Evolutionary conservation across 2,329 filamentous ascomycete genomes (phyloP).

Genomic region (Plenodomus biglobosus): DNA sequence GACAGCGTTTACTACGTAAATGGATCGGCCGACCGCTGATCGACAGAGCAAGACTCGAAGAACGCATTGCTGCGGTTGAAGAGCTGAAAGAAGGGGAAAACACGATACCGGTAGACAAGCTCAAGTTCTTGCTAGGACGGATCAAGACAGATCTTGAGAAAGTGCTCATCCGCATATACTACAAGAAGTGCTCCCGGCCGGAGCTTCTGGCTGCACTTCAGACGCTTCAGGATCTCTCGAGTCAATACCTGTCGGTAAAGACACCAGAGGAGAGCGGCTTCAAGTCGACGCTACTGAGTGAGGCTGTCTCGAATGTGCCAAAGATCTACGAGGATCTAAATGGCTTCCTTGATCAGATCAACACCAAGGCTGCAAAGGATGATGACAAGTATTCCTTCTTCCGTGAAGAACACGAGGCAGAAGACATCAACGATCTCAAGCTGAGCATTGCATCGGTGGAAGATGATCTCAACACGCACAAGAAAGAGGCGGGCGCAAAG

Average conservation of each 20-base stretch:
- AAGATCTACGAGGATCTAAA: slow-evolving; percentile 72
- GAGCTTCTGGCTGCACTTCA: slow-evolving; percentile 86
- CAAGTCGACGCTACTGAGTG: slow-evolving; percentile 65
- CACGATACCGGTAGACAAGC: slow-evolving; percentile 68
- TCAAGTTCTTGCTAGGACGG: slow-evolving; percentile 70
- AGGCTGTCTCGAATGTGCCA: slow-evolving; percentile 74
- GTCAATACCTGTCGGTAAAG: slow-evolving; percentile 71
- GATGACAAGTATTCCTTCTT: slow-evolving; percentile 97
- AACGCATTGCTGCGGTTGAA: slow-evolving; percentile 79
- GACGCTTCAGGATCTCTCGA: slow-evolving; percentile 77
- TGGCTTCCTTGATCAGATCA: slow-evolving; percentile 80
- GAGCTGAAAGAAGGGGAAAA: slow-evolving; percentile 74
- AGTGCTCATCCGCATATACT: slow-evolving; percentile 92
- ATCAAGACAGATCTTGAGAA: slow-evolving; percentile 85
- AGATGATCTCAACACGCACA: slow-evolving; percentile 80
- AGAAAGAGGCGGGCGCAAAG: slow-evolving; percentile 67
- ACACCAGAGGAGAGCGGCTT: slow-evolving; percentile 70
- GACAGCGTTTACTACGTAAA: slow-evolving; percentile 82
- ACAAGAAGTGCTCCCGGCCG: slow-evolving; percentile 88
- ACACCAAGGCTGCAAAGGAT: slow-evolving; percentile 74
- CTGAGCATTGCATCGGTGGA: slow-evolving; percentile 92
- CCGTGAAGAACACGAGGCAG: slow-evolving; percentile 80
- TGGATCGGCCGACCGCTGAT: slow-evolving; percentile 93
- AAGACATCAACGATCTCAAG: slow-evolving; percentile 86
- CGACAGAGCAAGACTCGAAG: slow-evolving; percentile 71